Evolutionary conservation across 768 basidiomycete species (phyloP).

Genomic region (Leccinellum luteum): DNA sequence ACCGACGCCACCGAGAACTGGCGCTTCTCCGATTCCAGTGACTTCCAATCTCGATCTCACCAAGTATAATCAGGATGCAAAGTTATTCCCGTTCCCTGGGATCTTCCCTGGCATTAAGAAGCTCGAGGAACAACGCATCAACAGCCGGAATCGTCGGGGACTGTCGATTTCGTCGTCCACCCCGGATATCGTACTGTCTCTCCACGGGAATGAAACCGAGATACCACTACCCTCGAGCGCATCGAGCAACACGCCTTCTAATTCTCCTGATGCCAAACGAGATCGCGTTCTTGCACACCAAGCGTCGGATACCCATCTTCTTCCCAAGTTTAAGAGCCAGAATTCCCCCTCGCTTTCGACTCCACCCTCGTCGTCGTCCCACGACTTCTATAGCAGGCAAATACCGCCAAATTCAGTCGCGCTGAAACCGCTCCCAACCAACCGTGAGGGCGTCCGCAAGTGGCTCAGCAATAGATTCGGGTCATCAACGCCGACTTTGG

Average conservation of each 20-base stretch:
- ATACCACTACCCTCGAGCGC: conserved; percentile 45
- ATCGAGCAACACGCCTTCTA: conserved; percentile 48
- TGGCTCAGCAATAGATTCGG: conserved; percentile 68
- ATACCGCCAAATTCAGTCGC: conserved; percentile 36
- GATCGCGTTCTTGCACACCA: conserved; percentile 69
- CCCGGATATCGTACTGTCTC: conserved; percentile 45
- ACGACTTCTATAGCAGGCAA: conserved; percentile 43
- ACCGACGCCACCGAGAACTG: conserved; percentile 51
- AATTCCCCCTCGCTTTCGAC: conserved; percentile 42
- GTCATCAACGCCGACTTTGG: conserved; percentile 39
- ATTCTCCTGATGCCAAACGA: conserved; percentile 48
- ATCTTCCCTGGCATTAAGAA: conserved; percentile 87
- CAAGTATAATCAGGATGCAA: conserved; percentile 65
- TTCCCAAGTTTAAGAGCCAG: conserved; percentile 47
- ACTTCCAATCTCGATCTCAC: conserved; percentile 66
- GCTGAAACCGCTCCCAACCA: conserved; percentile 59
- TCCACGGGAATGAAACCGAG: conserved; percentile 44
- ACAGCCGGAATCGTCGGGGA: conserved; percentile 52
- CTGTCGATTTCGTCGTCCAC: conserved; percentile 48
- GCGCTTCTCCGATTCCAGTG: conserved; percentile 76
- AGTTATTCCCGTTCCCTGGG: conserved; percentile 89
- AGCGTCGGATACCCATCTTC: conserved; percentile 64
- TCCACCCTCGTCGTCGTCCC: conserved; percentile 45
- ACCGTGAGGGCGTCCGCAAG: conserved; percentile 73
- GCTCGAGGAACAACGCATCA: conserved; percentile 65